Base-by-base conservation (phyloP, 139 green algal genomes). In the Closterium sp. region DNA sequence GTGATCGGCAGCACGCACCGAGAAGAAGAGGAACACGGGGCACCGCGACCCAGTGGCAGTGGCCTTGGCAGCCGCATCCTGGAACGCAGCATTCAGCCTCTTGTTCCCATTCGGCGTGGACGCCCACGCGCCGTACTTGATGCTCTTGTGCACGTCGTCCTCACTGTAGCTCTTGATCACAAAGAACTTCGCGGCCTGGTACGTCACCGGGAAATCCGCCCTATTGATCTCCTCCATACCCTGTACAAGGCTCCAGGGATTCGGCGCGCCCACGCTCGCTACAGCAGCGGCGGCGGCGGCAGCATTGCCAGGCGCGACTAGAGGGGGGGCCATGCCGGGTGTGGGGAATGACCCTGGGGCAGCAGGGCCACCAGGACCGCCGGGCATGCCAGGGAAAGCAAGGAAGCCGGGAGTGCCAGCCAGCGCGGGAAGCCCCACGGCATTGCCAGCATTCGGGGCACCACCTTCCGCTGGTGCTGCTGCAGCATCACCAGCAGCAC, bases 71-170 rank as follows among this genome's bases (percentile, higher is more conserved):
- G 30, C 28, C 9, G 83, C 83, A 30, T 93, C 91, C 33, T 85
- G 84, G 81, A 86, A 95, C n/a, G 91, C 93, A n/a, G 28, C 55
- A 31, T 94, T 30, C 16, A 95, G 90, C 19, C 84, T 21, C 34
- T 86, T 85, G 91, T 95, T 95, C 3, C 93, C 93, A 23, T 38
- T 88, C 12, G 91, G 88, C 19, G 93, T 95, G 43, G 31, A 88
- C 10, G 91, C 86, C 93, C 93, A 95, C 85, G 90, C 89, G 31
- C 89, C 89, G 87, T 94, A 94, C 91, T 94, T 94, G 55, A 95
- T 93, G 32, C 91, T 93, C 89, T 94, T 95, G 88, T 95, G 93
- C 32, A 95, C 91, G 88, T 95, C 93, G 55, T 95, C 93, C 90
- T 95, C 93, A 84, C 32, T 87, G 93, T 93, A 94, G n/a, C 81